Percentiles rank a stretch among this genome's conserved stretches.
Evolutionary conservation across 768 basidiomycete genomes (phyloP).

Genomic region (Megacollybia marginata): DNA sequence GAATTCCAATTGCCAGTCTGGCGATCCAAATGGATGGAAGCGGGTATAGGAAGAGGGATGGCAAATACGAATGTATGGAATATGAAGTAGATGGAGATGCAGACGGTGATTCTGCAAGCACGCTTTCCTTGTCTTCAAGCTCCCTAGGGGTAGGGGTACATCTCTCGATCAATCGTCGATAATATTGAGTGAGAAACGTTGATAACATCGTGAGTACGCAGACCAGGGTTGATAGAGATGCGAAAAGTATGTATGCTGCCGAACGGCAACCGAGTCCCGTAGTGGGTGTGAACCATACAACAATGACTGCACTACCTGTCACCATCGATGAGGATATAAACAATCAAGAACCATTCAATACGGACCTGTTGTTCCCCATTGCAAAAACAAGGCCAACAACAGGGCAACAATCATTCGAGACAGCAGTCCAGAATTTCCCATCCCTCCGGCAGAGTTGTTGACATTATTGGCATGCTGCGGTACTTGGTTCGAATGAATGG

Average conservation of each 20-base stretch:
- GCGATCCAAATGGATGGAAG: no score
- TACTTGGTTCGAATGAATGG: constrained; percentile 4
- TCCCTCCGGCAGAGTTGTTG: constrained; percentile 6
- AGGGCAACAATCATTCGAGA: background rate
- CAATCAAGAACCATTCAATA: constrained; percentile 16
- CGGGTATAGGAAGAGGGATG: no score
- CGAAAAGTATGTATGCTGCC: constrained; percentile 22
- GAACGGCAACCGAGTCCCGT: constrained; percentile 27
- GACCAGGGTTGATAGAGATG: constrained; percentile 15
- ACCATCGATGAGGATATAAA: constrained; percentile 26
- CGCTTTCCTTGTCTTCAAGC: no score
- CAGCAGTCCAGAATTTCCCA: constrained; percentile 1
- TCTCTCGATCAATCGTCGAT: no score
- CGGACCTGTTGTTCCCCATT: constrained; percentile 12
- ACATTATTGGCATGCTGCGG: constrained; percentile 4
- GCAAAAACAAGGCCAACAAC: constrained; percentile 7
- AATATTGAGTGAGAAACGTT: no score
- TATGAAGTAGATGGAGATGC: no score
- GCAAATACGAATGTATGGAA: no score
- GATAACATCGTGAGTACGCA: constrained; percentile 23
- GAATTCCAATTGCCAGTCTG: no score
- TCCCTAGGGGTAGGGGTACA: no score
- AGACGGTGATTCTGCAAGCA: no score
- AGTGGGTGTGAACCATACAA: constrained; percentile 23
- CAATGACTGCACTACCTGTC: constrained; percentile 18